Conservation (phyloP, 2,329 filamentous ascomycete species). For the Colletotrichum lindemuthianum region DNA sequence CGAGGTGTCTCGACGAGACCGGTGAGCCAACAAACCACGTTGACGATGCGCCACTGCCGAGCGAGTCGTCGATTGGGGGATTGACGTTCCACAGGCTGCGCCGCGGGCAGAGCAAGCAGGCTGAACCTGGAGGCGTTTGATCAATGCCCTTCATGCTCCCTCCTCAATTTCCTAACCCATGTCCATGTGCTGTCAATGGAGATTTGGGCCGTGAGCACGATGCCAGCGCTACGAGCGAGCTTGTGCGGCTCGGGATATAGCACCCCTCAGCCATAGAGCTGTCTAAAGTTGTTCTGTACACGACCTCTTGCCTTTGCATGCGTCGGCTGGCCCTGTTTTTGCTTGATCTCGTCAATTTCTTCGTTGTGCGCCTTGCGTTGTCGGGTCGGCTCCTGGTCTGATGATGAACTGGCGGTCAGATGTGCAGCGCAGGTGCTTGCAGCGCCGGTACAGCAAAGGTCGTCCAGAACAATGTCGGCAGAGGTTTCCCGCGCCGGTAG, state of each 20-base stretch:
- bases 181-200: neutral
- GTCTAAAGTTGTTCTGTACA: too few relatives aligned
- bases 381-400: conserved; percentile 35
- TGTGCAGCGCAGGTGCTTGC: conserved; percentile 43
- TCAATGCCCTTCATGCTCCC: conserved; percentile 32
- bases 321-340: neutral
- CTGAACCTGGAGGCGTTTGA: conserved; percentile 27
- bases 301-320: too few relatives aligned
- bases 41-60: conserved; percentile 34
- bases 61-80: conserved; percentile 24
- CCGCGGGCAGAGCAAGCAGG: neutral
- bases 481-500: conserved; percentile 41
- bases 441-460: conserved; percentile 30
- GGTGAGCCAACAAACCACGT: conserved; percentile 37
- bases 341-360: conserved; percentile 25
- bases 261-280: too few relatives aligned
- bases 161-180: conserved; percentile 8
- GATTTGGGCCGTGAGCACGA: neutral
- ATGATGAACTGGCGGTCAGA: conserved; percentile 62
- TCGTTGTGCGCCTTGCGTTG: conserved; percentile 1
- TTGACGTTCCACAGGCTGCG: conserved; percentile 11
- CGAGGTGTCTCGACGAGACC: conserved; percentile 39
- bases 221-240: too few relatives aligned
- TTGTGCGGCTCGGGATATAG: too few relatives aligned
- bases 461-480: conserved; percentile 40